Evolutionary conservation across 139 green algal species (phyloP), one percentile per base, ranked within the genome.

Genomic region (Chlamydomonas sphaeroides): DNA sequence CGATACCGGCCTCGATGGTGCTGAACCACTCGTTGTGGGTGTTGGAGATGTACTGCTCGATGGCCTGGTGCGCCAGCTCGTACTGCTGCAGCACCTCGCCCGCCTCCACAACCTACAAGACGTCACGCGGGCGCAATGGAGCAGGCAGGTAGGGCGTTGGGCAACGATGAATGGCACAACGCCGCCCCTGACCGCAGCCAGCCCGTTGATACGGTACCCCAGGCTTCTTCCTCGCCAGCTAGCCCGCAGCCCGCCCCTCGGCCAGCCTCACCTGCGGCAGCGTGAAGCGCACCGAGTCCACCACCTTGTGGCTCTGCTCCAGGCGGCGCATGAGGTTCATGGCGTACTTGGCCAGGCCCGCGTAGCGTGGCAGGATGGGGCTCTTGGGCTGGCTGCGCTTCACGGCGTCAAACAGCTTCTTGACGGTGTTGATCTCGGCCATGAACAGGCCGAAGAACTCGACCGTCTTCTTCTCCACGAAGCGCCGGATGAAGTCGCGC

Each of bases 11-110:
- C 33, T 95, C 88, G 5, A 96, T 89, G 61, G 65, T 92, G 39
- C 80, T 59, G 85, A 92, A 96, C 95, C 95, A 98, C 74, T 96
- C 89, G 32, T 86, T 88, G 87, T 98, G 94, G 28, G 90, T 90
- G 70, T 93, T 92, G 66, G 91, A 83, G 41, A 97, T 93, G 85
- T 91, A 96, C 87, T 96, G 91, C 87, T 97, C 88, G 80, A 98
- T 90, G 18, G 91, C 87, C 25, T 87, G 80, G 49, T 93, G 90
- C 30, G 94, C 86, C 28, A 95, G 88, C 68, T 92, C 83, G 72
- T 97, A 96, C 15, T 90, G 84, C 5, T 86, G 80, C 20, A 91
- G 73, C n/a, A 94, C 85, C 81, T 96, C 92, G 14, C 61, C 81
- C 0, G 87, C 86, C 80, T 95, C 89, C 1, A 91, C 70, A 69